Conservation (phyloP, 441 rosid species). For the Viola pubescens region DNA sequence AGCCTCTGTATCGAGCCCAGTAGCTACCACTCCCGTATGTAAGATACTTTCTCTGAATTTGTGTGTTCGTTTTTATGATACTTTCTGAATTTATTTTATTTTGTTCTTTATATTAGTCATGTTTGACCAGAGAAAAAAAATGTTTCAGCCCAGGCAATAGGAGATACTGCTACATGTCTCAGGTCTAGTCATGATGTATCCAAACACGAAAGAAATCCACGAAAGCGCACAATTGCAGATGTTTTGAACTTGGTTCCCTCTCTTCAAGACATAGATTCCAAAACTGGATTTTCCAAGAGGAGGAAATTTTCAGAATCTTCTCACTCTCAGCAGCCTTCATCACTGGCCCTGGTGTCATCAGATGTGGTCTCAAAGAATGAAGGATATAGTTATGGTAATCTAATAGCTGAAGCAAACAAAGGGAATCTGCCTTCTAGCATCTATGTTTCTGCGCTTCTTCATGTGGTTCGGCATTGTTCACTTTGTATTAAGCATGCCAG, state of each 20-base stretch:
- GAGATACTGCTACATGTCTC: constrained; percentile 32
- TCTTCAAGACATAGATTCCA: constrained; percentile 50
- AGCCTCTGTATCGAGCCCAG: constrained; percentile 34
- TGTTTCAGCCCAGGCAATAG: constrained; percentile 48
- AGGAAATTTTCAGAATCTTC: constrained; percentile 38
- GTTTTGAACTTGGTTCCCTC: constrained; percentile 72
- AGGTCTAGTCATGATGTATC: constrained; percentile 37
- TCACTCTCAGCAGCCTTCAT: constrained; percentile 34
- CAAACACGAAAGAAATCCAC: constrained; percentile 41
- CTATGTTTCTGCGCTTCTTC: constrained; percentile 84
- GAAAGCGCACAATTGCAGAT: constrained; percentile 67
- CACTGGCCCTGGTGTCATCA: constrained; percentile 32
- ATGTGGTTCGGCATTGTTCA: constrained; percentile 89
- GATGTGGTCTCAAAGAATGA: constrained; percentile 40
- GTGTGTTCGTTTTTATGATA: not conserved
- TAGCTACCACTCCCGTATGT: constrained; percentile 65
- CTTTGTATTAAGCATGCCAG: constrained; percentile 92
- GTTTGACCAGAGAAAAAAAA: constrained; percentile 25
- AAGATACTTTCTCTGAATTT: constrained; percentile 43
- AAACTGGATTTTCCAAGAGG: constrained; percentile 39
- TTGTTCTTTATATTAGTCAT: constrained; percentile 13
- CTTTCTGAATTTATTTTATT: constrained; percentile 16
- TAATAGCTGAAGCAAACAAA: constrained; percentile 87
- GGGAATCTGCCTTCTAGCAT: constrained; percentile 84
- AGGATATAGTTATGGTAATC: constrained; percentile 65